Evolutionary conservation across 495 filamentous ascomycete genomes (phyloP).

Genomic region (Parmelia sp.): DNA sequence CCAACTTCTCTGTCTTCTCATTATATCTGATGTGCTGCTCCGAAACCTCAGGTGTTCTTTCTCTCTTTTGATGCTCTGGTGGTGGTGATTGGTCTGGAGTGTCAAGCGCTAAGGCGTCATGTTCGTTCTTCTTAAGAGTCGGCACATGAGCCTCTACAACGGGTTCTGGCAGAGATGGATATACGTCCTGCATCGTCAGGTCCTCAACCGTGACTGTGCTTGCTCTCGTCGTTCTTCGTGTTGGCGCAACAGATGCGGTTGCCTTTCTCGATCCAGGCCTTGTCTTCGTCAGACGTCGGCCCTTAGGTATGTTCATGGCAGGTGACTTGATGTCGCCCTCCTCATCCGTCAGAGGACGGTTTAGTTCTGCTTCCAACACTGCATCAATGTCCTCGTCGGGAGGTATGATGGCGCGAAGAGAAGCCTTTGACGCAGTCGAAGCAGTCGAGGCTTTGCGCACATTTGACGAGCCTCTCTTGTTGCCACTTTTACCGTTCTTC

Average conservation of each 20-base stretch:
- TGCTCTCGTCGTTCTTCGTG: constrained; percentile 25
- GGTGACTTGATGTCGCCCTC: constrained; percentile 31
- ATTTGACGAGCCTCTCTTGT: constrained; percentile 41
- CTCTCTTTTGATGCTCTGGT: not conserved
- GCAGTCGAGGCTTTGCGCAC: constrained; percentile 48
- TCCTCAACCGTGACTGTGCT: constrained; percentile 16
- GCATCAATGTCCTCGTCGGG: constrained; percentile 65
- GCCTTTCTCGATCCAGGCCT: constrained; percentile 23
- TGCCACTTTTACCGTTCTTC: constrained; percentile 36
- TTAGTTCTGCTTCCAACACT: constrained; percentile 60
- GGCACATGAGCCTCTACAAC: not conserved
- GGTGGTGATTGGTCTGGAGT: not conserved
- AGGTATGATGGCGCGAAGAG: constrained; percentile 36
- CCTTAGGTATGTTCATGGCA: constrained; percentile 14
- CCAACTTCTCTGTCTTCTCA: constrained; percentile 4
- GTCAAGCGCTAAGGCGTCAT: not conserved
- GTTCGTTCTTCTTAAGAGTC: not conserved
- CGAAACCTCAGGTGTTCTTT: not conserved
- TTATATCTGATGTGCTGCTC: not conserved
- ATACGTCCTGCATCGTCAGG: not conserved
- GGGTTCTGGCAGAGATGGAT: not conserved
- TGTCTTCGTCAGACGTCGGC: constrained; percentile 27
- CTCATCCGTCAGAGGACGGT: constrained; percentile 51
- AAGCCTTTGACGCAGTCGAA: constrained; percentile 41
- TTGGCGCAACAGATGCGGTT: constrained; percentile 24